These are phyloP conservation scores for Themeda triandra DNA, from an alignment of 176 grass and related monocot species.

Conservation along the genomic window DNA sequence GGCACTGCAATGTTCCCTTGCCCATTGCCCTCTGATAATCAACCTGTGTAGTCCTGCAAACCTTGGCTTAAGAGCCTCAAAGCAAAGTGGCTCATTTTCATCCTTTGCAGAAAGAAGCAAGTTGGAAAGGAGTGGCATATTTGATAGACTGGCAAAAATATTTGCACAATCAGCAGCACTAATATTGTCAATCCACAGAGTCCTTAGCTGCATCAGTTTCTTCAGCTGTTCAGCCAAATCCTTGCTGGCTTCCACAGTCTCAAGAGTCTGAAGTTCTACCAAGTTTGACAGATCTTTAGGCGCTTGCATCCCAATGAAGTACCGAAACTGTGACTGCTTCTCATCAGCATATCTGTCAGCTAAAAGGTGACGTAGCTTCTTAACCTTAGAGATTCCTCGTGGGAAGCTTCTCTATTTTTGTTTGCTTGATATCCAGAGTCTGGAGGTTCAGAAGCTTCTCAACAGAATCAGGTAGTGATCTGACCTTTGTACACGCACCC, in stretches of 20 bases:
- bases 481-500: slow-evolving; percentile 30
- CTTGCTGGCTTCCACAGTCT: slow-evolving; percentile 13
- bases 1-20: background rate
- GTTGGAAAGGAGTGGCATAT: background rate
- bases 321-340: background rate
- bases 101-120: slow-evolving; percentile 19
- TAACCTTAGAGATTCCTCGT: slow-evolving; percentile 7
- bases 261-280: slow-evolving; percentile 33
- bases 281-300: slow-evolving; percentile 22
- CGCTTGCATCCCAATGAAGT: background rate
- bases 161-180: background rate
- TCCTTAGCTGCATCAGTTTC: slow-evolving; percentile 18
- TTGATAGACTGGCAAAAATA: slow-evolving; percentile 4
- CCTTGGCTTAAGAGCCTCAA: background rate
- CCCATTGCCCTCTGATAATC: slow-evolving; percentile 12
- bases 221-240: slow-evolving; percentile 22
- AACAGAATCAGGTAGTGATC: background rate
- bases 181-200: slow-evolving; percentile 9
- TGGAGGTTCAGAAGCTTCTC: slow-evolving; percentile 12
- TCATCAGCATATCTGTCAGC: slow-evolving; percentile 18
- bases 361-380: slow-evolving; percentile 16
- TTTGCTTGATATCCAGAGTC: slow-evolving; percentile 22
- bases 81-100: background rate
- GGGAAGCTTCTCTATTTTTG: slow-evolving; percentile 3
- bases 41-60: background rate